phyloP scores from a whole-genome alignment of 2,329 filamentous ascomycete genomes.

The Nemania serpens region DNA sequence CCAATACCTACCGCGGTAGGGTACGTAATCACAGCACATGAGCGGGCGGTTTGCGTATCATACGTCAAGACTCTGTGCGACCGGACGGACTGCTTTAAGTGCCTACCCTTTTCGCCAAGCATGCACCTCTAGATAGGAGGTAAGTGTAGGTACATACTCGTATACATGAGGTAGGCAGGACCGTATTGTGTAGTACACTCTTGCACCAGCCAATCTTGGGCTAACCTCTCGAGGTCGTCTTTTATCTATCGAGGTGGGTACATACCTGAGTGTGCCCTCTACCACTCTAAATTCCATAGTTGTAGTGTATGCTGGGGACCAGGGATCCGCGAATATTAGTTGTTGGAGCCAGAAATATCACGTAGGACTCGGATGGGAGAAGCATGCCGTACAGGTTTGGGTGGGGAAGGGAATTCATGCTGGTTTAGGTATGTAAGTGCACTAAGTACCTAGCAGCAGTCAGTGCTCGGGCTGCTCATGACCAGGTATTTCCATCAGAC shows the following conservation, averaged over 20 bases:
- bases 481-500: constrained; percentile 28
- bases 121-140: background rate
- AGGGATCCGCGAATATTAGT: no score
- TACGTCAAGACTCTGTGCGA: constrained; percentile 18
- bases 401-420: constrained; percentile 18
- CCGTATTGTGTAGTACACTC: no score
- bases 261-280: no score
- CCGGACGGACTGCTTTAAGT: constrained; percentile 1
- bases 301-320: no score
- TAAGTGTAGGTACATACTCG: background rate
- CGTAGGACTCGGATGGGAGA: constrained; percentile 21
- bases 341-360: constrained; percentile 18
- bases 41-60: constrained; percentile 5
- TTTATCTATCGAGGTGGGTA: constrained; percentile 1
- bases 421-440: constrained; percentile 27
- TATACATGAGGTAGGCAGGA: no score
- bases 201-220: no score
- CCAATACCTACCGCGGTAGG: background rate
- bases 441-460: no score
- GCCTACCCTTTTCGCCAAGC: constrained; percentile 5
- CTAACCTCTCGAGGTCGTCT: background rate
- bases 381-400: constrained; percentile 19
- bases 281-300: no score
- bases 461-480: no score
- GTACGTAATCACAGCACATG: background rate